phyloP scores from a whole-genome alignment of 176 grass and related monocot genomes.

The Zizania latifolia region DNA sequence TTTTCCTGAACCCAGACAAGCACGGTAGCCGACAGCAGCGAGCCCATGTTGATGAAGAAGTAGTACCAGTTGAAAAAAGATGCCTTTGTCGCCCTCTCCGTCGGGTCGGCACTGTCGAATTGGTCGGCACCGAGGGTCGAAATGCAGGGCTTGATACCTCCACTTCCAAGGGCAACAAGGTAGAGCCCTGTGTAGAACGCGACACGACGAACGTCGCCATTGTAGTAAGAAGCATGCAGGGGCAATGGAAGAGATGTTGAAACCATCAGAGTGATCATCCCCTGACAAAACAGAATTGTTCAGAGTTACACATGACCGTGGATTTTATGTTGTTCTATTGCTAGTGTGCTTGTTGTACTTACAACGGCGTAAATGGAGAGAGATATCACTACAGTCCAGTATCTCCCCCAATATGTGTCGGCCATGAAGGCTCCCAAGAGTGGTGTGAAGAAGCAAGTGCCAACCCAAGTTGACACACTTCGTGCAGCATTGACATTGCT shows the following conservation, averaged over 20 bases:
- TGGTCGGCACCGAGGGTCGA: conserved; percentile 30
- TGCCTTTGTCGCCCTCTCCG: conserved; percentile 7
- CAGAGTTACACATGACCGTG: background rate
- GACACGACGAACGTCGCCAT: background rate
- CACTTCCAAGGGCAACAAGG: conserved; percentile 26
- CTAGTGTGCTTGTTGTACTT: background rate
- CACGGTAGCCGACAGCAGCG: conserved; percentile 20
- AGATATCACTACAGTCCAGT: background rate
- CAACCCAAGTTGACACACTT: conserved; percentile 16
- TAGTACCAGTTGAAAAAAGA: conserved; percentile 59
- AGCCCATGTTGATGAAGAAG: conserved; percentile 31
- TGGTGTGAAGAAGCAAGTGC: conserved; percentile 15
- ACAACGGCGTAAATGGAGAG: background rate
- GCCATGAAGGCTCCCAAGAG: conserved; percentile 25
- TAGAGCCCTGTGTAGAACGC: conserved; percentile 40
- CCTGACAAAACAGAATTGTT: background rate
- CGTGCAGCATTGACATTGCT: conserved; percentile 20
- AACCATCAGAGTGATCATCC: conserved; percentile 30
- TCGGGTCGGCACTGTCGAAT: background rate
- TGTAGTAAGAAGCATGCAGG: background rate
- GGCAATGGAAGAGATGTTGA: conserved; percentile 25
- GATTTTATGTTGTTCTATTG: too few species aligned
- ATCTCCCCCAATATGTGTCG: conserved; percentile 25
- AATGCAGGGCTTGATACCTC: conserved; percentile 46
- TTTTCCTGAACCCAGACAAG: conserved; percentile 41